Evolutionary conservation across 768 basidiomycete genomes (phyloP), one percentile per base, ranked within the genome.

Genomic region (Auricularia cornea): DNA sequence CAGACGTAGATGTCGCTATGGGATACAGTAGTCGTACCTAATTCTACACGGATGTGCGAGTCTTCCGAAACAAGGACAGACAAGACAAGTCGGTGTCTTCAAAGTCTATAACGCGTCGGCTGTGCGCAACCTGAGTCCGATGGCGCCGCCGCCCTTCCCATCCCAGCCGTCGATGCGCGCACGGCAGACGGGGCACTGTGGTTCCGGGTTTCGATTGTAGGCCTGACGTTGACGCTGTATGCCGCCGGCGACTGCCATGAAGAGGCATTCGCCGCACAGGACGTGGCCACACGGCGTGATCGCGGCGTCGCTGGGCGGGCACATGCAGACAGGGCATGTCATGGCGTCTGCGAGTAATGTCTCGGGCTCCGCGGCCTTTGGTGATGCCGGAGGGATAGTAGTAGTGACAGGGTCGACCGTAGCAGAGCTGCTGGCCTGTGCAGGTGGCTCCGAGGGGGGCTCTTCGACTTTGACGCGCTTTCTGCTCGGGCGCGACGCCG

Each of bases 221-320:
- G 41, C 52, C 40, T 48, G 59, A 75, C 74, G 44, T 72, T 75
- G 77, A 23, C 88, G 80, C 64, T 83, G 76, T 61, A 85, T 72
- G 12, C 84, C 82, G 2, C 85, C 81, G 68, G 85, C 85, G 48
- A 91, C 81, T 0, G 89, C 86, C 2, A 82, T 83, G 65, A 90
- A 91, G 3, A 92, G 80, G 72, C 90, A 92, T 3, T 80, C 75
- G 1, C 89, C 90, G 66, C 90, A 92, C 65, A 86, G 84, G 41
- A 92, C 79, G 66, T 92, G 90, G 0, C 90, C 90, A 66, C 90
- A 92, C 0, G 88, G 88, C 0, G 89, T 91, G 56, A 92, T 71
- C 1, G 89, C 88, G 3, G 90, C 87, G 64, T 89, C 85, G 1
- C 83, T 83, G 1, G 89, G 89, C 0, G 87, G 81, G 44, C 79